Evolutionary conservation across 805 yeast genomes (phyloP), one percentile per base, ranked within the genome.

Genomic region (baker's yeast (Saccharomyces cerevisiae)): DNA sequence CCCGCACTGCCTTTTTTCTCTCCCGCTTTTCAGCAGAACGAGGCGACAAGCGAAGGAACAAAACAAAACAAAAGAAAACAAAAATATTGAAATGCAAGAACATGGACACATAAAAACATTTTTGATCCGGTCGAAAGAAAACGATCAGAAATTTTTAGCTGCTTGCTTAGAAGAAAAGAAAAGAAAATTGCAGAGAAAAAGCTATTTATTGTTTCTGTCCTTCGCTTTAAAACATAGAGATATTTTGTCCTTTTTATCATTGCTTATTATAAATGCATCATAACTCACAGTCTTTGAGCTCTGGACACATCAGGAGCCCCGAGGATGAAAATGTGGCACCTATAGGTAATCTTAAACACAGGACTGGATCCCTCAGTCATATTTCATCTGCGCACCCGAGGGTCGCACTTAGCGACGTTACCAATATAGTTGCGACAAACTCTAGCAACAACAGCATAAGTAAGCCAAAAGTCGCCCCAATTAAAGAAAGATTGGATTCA

Each of bases 361-460:
- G 43, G 24, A n/a, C 22, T 6, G 43, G 24, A 24, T 36, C 43
- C 11, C 11, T 36, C 4, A 17, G 43, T 17, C 43, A 36, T 4
- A 17, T 36, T 2, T 21, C 43, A 6, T 1, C 43, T 10, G 17
- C 43, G 11, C 43, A 46, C 22, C 30, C 30, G 6, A 46, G 30
- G 30, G 57, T 65, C 9, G 70, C 69, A 6, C 54, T 69, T 29
- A 58, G 68, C 41, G 72, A 69, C 58, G 70, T 69, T n/a, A 69
- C 71, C 43, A 36, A 36, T 21, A 36, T 36, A 36, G 43, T 36
- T 36, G 43, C 43, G 11, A 36, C 43, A 5, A 36, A 36, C 43
- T 36, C 43, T 21, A 36, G 17, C 22, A 36, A 36, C 17, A 36
- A 36, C 17, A 36, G 43, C 43, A 36, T 36, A 36, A 36, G 24